Percentiles rank a stretch among this genome's conserved stretches.
phyloP scores from a whole-genome alignment of 108 stramenopile genomes.

The Aurantiochytrium sp. region DNA sequence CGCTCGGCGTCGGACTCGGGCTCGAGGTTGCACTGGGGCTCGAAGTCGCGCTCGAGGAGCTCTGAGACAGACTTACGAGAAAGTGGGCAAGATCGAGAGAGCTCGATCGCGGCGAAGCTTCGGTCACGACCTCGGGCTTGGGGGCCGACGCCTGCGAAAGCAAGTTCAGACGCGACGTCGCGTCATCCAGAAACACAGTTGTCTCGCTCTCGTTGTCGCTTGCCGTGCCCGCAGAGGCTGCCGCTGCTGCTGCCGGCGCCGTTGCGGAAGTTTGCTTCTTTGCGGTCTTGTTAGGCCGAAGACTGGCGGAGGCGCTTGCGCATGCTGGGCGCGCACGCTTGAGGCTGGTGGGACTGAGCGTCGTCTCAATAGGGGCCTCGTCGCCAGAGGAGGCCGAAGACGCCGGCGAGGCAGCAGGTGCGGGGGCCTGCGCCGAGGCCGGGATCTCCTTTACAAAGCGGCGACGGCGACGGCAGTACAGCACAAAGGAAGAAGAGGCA shows the following conservation, averaged over 20 bases:
- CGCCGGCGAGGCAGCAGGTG: neutral
- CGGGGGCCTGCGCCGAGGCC: neutral
- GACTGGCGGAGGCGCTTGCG: no score
- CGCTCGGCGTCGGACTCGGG: no score
- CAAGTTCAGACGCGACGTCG: neutral
- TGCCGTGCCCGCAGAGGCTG: no score
- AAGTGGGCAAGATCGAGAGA: neutral
- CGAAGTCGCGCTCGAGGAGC: neutral
- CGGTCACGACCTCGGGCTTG: no score
- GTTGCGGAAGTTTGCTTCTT: no score
- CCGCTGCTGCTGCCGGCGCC: no score
- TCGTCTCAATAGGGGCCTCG: neutral
- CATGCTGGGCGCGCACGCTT: no score
- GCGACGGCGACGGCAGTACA: neutral
- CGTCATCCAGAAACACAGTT: neutral
- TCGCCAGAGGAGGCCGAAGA: neutral
- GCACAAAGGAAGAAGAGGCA: neutral
- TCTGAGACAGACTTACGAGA: neutral
- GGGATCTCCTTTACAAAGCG: neutral
- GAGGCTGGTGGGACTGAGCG: no score
- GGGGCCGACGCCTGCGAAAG: neutral
- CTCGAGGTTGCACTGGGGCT: no score
- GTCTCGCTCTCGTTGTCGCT: neutral
- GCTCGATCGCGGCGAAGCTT: neutral
- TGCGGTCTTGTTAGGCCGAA: no score